Conservation (phyloP, 768 basidiomycete genomes). For the Russula brevipes region DNA sequence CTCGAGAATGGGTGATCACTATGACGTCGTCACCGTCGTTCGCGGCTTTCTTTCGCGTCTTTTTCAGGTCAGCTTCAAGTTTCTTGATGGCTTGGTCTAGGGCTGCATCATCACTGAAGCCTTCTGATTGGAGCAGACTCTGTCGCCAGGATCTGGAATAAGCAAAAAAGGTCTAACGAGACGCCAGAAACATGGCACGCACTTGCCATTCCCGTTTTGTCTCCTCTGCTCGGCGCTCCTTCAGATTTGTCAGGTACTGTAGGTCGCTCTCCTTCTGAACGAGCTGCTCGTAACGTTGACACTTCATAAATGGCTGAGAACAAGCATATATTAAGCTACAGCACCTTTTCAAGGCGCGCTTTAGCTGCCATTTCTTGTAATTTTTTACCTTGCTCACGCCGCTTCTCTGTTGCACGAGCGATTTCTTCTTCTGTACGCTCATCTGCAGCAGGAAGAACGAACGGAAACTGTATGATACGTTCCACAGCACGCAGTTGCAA, state of each 20-base stretch:
- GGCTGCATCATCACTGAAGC: slow-evolving; percentile 70
- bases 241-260: slow-evolving; percentile 56
- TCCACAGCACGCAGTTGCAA: slow-evolving; percentile 55
- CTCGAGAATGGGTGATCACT: slow-evolving; percentile 29
- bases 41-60: slow-evolving; percentile 72
- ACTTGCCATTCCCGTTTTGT: slow-evolving; percentile 76
- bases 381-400: slow-evolving; percentile 80
- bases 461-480: slow-evolving; percentile 87
- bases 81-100: slow-evolving; percentile 83
- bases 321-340: slow-evolving; percentile 8
- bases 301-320: background rate
- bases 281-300: slow-evolving; percentile 40
- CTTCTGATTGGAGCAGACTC: slow-evolving; percentile 60
- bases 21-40: slow-evolving; percentile 59
- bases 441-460: slow-evolving; percentile 50
- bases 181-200: slow-evolving; percentile 24
- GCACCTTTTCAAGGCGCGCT: slow-evolving; percentile 78
- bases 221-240: slow-evolving; percentile 53
- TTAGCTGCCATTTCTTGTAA: slow-evolving; percentile 89
- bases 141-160: slow-evolving; percentile 29
- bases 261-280: slow-evolving; percentile 72
- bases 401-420: slow-evolving; percentile 65
- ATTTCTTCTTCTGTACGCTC: slow-evolving; percentile 94
- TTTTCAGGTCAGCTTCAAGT: slow-evolving; percentile 72
- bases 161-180: background rate